Evolutionary conservation across 345 rosid species (phyloP), one percentile per base, ranked within the genome.

Genomic region (Ceriops decandra): DNA sequence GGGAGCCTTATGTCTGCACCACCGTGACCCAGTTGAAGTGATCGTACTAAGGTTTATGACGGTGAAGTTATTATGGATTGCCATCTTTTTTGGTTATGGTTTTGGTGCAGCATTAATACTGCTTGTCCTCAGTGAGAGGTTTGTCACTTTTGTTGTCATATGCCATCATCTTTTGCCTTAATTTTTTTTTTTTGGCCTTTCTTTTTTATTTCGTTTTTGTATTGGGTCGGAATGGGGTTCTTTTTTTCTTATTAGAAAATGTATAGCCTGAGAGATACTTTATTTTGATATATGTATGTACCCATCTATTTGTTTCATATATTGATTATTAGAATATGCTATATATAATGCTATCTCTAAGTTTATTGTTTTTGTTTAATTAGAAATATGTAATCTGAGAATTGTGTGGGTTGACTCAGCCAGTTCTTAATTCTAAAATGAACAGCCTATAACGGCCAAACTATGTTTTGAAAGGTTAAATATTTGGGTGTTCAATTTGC

Each of bases 231-330:
- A 22, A 32, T 51, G 19, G 46, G 68, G 17, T 38, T 27, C 21
- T 20, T 13, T 75, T 69, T 70, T 60, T 63, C 21, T 74, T 27
- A 57, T 57, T 62, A 75, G 66, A 42, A 74, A 77, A 68, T 77
- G 79, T 77, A 81, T 77, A 77, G 81, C 81, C 69, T 74, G 78
- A 52, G 72, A 71, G 63, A 72, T 53, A 68, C 61, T 68, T 22
- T 74, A 72, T 38, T 71, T 67, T 68, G 70, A 53, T 66, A 46
- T 65, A 69, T 68, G 49, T 75, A 26, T 60, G 52, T 49, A 1
- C 54, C 5, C 15, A 58, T 70, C 47, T 66, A 62, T 68, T 59
- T 67, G 63, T 62, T 62, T 31, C 22, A 36, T 26, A 65, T 60
- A 68, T 52, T 53, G 64, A 71, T 57, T 35, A 64, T 60, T 57